Percentiles rank a stretch among this genome's conserved stretches.
These are phyloP conservation scores for Trichoderma gamsii DNA, from an alignment of 495 filamentous ascomycete genomes.

Conservation along the genomic window DNA sequence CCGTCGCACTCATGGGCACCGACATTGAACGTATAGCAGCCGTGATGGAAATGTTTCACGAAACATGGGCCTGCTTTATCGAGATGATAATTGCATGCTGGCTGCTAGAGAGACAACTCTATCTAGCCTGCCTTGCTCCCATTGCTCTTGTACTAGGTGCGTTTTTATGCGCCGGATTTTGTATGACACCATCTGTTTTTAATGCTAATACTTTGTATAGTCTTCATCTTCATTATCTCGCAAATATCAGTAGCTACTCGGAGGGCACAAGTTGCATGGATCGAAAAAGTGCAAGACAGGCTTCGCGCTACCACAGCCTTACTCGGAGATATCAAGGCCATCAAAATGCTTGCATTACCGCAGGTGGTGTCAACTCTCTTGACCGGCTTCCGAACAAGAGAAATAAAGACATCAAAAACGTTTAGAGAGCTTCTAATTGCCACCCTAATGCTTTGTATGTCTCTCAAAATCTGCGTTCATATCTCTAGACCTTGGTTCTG, in stretches of 20 bases:
- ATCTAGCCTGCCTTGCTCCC: conserved; percentile 25
- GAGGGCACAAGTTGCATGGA: conserved; percentile 32
- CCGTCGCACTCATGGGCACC: conserved; percentile 37
- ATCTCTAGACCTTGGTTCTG: background rate
- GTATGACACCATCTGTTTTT: background rate
- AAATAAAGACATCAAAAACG: conserved; percentile 48
- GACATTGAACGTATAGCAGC: conserved; percentile 51
- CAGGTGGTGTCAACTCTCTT: conserved; percentile 29
- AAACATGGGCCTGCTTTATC: conserved; percentile 44
- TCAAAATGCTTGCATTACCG: conserved; percentile 39
- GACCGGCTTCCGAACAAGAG: conserved; percentile 43
- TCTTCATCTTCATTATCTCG: conserved; percentile 26
- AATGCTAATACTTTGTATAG: conserved; percentile 8
- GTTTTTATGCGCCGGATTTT: too few species aligned
- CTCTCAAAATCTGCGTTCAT: background rate
- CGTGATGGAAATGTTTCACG: conserved; percentile 46
- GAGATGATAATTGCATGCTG: conserved; percentile 25
- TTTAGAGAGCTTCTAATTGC: conserved; percentile 44
- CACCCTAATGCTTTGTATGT: conserved; percentile 20
- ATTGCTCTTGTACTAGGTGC: conserved; percentile 14
- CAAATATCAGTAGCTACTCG: conserved; percentile 17
- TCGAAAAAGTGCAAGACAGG: conserved; percentile 32
- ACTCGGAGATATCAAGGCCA: conserved; percentile 36
- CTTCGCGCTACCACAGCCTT: conserved; percentile 31
- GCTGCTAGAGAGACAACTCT: conserved; percentile 27